Percentiles rank a stretch among this genome's conserved stretches.
Conservation (phyloP, 2,329 filamentous ascomycete species). For the Colletotrichum australisinense region DNA sequence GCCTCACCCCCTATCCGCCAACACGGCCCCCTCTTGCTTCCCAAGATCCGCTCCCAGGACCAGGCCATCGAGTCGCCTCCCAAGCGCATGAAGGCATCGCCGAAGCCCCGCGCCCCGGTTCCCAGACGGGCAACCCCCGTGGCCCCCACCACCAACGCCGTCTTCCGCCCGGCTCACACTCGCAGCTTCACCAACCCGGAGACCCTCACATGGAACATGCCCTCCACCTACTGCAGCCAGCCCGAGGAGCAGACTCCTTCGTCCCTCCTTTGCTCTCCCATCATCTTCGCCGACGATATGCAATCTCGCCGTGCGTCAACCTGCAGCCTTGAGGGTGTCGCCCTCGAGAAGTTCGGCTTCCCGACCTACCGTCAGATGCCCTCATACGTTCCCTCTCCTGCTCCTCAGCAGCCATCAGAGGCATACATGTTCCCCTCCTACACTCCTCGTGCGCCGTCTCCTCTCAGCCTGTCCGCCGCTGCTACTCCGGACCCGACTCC, state of each 20-base stretch:
- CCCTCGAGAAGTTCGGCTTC: slow-evolving; percentile 79
- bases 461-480: slow-evolving; percentile 50
- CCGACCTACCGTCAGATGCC: slow-evolving; percentile 86
- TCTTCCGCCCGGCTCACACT: slow-evolving; percentile 59
- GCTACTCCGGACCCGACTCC: slow-evolving; percentile 58
- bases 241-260: slow-evolving; percentile 43
- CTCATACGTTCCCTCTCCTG: slow-evolving; percentile 55
- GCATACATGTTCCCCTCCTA: slow-evolving; percentile 61
- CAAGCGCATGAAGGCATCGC: slow-evolving; percentile 69
- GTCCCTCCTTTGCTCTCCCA: slow-evolving; percentile 75
- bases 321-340: slow-evolving; percentile 74
- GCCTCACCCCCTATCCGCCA: slow-evolving; percentile 78
- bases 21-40: slow-evolving; percentile 82
- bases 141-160: slow-evolving; percentile 39
- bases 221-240: slow-evolving; percentile 44
- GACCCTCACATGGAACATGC: slow-evolving; percentile 54
- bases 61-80: slow-evolving; percentile 72
- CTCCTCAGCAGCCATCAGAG: slow-evolving; percentile 47
- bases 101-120: slow-evolving; percentile 50
- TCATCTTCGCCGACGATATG: slow-evolving; percentile 63
- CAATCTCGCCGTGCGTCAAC: slow-evolving; percentile 71
- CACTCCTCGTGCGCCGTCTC: slow-evolving; percentile 57
- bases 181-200: slow-evolving; percentile 73
- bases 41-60: slow-evolving; percentile 88
- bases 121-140: slow-evolving; percentile 35